Conservation (phyloP, 169 alveolate genomes). For the Plasmodium ovale region DNA sequence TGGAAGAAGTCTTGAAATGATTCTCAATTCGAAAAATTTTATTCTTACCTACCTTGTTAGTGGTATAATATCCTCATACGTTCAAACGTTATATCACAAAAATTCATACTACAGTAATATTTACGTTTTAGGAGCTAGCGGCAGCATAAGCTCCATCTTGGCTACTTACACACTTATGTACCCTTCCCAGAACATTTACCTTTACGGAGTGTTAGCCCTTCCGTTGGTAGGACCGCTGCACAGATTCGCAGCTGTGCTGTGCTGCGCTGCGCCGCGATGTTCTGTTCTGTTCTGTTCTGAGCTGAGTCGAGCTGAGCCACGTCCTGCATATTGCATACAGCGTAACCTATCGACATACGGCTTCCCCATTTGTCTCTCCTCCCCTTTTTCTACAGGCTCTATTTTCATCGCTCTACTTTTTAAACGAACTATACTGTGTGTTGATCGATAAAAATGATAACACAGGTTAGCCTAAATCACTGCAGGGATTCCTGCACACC, state of each 20-base stretch:
- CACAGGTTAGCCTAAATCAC: constrained; percentile 15
- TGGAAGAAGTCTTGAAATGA: constrained; percentile 41
- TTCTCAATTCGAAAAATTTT: constrained; percentile 18
- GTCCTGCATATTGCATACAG: neutral
- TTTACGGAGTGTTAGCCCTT: constrained; percentile 31
- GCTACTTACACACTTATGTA: constrained; percentile 36
- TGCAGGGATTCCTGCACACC: neutral
- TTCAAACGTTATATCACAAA: constrained; percentile 44
- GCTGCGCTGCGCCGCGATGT: no score
- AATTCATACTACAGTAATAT: constrained; percentile 19
- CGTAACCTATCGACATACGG: neutral
- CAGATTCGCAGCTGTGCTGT: no score
- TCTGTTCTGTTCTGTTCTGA: no score
- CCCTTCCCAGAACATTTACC: constrained; percentile 17
- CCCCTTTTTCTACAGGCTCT: constrained; percentile 22
- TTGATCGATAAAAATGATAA: constrained; percentile 14
- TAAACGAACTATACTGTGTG: constrained; percentile 51
- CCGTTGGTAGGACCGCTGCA: constrained; percentile 26
- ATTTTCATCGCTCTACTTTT: constrained; percentile 24
- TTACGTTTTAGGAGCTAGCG: constrained; percentile 69
- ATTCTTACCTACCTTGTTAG: constrained; percentile 36
- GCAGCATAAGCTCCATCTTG: constrained; percentile 50
- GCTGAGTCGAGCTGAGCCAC: no score
- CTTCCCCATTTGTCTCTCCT: neutral
- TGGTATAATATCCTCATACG: constrained; percentile 48